A percentile compares a stretch with the other conserved stretches of the same genome.
Evolutionary conservation across 1,284 basidiomycete species (phyloP).

Genomic region (Tylopilus sp.): DNA sequence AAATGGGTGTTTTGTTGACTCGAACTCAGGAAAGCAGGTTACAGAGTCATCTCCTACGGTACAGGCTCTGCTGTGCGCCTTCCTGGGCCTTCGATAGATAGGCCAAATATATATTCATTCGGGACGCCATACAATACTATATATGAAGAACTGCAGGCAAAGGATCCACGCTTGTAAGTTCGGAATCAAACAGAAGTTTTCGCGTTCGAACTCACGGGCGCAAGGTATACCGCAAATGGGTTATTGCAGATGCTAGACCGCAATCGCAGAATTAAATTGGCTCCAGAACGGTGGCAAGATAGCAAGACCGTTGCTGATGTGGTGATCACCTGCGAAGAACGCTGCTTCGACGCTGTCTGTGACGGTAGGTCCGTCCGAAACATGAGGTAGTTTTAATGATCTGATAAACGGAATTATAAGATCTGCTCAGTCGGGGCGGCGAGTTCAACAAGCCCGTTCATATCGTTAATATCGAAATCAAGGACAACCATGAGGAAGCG

Average conservation of each 20-base stretch:
- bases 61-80: conserved; percentile 98
- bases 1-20: conserved; percentile 17
- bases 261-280: conserved; percentile 92
- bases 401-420: conserved; percentile 54
- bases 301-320: conserved; percentile 89
- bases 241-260: conserved; percentile 98
- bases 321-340: conserved; percentile 99
- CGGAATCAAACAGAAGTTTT: background rate
- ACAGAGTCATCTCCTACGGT: conserved; percentile 93
- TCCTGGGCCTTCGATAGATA: conserved; percentile 96
- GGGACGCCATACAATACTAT: conserved; percentile 99
- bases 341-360: conserved; percentile 98
- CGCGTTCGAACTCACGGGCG: conserved; percentile 25
- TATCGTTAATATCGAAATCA: conserved; percentile 98
- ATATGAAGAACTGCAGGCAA: conserved; percentile 90
- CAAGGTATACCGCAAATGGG: conserved; percentile 95
- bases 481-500: conserved; percentile 99
- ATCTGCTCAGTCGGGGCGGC: conserved; percentile 89
- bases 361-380: conserved; percentile 75
- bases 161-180: conserved; percentile 88
- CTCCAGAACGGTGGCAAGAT: conserved; percentile 98
- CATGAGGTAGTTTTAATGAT: conserved; percentile 18
- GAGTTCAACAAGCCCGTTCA: conserved; percentile 96
- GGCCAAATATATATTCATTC: conserved; percentile 97
- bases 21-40: conserved; percentile 80